Base-by-base conservation (phyloP, 1,284 basidiomycete genomes). In the Naganishia albida region DNA sequence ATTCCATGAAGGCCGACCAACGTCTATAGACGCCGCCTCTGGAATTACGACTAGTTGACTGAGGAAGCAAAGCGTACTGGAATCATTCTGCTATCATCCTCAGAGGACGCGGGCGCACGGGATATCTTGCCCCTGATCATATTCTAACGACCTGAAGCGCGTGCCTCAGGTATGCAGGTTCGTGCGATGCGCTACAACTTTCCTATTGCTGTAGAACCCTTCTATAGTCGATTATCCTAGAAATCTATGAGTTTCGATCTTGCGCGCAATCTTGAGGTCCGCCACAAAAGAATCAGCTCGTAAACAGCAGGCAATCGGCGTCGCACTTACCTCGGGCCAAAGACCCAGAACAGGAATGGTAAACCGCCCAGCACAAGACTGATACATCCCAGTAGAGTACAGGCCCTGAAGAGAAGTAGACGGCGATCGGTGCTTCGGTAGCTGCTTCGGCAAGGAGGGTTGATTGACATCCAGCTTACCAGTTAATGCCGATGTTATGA, bases 401-500 rank as follows among this genome's bases (percentile, higher is more conserved):
- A 78, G 1, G 75, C 77, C 65, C 65, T 63, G 20, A 3, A 44
- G 7, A 16, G 20, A 16, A 44, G 30, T 23, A 15, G 26, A n/a
- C 15, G n/a, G 34, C 16, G 38, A 12, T n/a, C 7, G 2, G 2
- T 12, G 25, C n/a, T 28, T 4, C 16, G 42, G 25, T 16, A n/a
- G n/a, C n/a, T n/a, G n/a, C n/a, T n/a, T n/a, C n/a, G n/a, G n/a
- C 23, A 12, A 44, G 13, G 2, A 15, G 26, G 39, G 20, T 12
- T 40, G 1, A 20, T 6, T 53, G 12, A 2, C 3, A 38, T 18
- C 15, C n/a, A 18, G 40, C 52, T 56, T 49, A 66, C 77, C 78
- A 79, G 20, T 68, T 72, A 50, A 78, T 73, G 12, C 76, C 77
- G 34, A 80, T 73, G 51, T 77, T 78, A 44, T 71, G 59, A 66